phyloP scores from a whole-genome alignment of 495 filamentous ascomycete species.

The Penicillium canescens region DNA sequence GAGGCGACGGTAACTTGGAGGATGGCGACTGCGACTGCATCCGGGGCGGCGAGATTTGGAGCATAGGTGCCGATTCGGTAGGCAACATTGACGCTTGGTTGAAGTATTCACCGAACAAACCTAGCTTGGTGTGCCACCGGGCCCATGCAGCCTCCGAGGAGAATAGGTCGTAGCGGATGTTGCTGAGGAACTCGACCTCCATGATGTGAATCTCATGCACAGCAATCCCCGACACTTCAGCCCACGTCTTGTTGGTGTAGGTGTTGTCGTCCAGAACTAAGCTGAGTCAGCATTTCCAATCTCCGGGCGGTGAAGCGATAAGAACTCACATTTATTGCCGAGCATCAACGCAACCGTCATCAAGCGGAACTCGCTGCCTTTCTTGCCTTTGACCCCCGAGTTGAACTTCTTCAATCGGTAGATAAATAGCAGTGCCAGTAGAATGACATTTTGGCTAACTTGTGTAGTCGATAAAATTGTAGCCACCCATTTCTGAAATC shows the following conservation, averaged over 20 bases:
- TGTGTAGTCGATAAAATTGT: constrained; percentile 91
- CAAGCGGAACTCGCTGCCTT: constrained; percentile 92
- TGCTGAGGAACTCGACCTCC: constrained; percentile 99
- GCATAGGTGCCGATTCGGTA: constrained; percentile 26
- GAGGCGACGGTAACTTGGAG: constrained; percentile 54
- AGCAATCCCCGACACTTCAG: constrained; percentile 92
- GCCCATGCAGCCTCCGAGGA: constrained; percentile 81
- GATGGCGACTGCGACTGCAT: constrained; percentile 36
- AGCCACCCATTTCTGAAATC: constrained; percentile 93
- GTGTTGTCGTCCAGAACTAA: constrained; percentile 96
- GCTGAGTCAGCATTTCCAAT: constrained; percentile 28
- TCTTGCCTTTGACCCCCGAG: constrained; percentile 80
- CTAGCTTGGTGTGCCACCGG: constrained; percentile 78
- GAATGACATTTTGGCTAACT: constrained; percentile 93
- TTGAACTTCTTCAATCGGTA: constrained; percentile 91
- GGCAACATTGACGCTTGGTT: constrained; percentile 56
- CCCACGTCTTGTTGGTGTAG: constrained; percentile 99
- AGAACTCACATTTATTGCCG: constrained; percentile 87
- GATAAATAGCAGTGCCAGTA: constrained; percentile 89
- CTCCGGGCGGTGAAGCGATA: constrained; percentile 26
- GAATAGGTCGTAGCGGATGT: constrained; percentile 92
- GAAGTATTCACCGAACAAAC: constrained; percentile 78
- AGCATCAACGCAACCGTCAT: constrained; percentile 97
- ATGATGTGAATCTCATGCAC: constrained; percentile 97
- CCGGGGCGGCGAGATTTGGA: constrained; percentile 38